Evolutionary conservation across 1,284 basidiomycete genomes (phyloP).

Genomic region (Trametes sp.): DNA sequence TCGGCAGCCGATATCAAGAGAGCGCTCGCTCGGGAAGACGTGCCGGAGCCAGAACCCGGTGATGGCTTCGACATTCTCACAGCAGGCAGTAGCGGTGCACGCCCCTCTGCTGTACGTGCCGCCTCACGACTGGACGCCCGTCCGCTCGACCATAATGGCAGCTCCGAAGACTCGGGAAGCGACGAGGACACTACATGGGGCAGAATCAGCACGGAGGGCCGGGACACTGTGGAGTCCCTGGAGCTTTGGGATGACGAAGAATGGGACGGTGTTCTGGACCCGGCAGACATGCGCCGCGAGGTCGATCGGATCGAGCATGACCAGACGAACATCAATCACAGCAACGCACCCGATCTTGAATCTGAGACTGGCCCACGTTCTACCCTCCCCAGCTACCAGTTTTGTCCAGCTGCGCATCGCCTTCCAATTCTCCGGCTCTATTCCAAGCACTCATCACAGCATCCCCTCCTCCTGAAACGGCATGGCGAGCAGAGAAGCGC

Average conservation of each 20-base stretch:
- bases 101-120: background rate
- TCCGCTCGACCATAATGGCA: too few relatives aligned
- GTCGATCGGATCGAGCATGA: background rate
- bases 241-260: too few relatives aligned
- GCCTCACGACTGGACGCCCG: too few relatives aligned
- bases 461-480: constrained; percentile 20
- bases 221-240: too few relatives aligned
- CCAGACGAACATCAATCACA: background rate
- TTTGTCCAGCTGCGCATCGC: background rate
- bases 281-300: background rate
- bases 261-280: background rate
- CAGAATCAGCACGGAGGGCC: too few relatives aligned
- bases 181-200: too few relatives aligned
- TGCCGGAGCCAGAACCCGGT: background rate
- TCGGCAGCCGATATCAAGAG: background rate
- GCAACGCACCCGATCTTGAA: too few relatives aligned
- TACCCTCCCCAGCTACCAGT: background rate
- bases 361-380: background rate
- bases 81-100: background rate
- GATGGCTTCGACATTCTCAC: background rate
- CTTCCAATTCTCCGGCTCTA: background rate
- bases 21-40: background rate
- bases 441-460: background rate
- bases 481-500: constrained; percentile 16
- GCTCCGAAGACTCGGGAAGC: too few relatives aligned